Base-by-base conservation (phyloP, 176 grass and related monocot genomes). In the Oryza glaberrima region DNA sequence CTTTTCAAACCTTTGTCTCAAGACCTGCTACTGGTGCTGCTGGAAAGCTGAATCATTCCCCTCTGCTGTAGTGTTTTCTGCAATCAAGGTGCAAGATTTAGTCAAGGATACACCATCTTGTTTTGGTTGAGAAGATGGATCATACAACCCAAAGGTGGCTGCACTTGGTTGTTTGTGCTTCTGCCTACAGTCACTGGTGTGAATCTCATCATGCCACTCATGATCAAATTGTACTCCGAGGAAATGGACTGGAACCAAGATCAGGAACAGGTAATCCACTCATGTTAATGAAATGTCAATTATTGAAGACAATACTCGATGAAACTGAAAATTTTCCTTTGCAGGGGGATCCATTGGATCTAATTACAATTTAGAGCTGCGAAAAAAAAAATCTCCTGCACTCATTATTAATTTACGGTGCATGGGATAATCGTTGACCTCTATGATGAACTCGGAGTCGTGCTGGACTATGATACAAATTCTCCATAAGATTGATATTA, bases 1-100 rank as follows among this genome's bases (percentile, higher is more conserved):
- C 2, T 52, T 76, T 67, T 69, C 46, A 69, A 67, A 14, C 75
- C n/a, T 58, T 84, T 54, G 64, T 84, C 64, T 56, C 41, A 76
- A 56, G 82, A 9, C 54, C 19, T 68, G 56, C 61, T 38, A n/a
- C 6, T 58, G 52, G 32, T 77, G 64, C 34, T 69, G 52, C 45
- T 77, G 28, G 32, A 5, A 16, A 13, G 70, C 36, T 45, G 49
- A 19, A 44, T 16, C 16, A 9, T 9, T 7, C 35, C 28, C 22
- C 49, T 70, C 8, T 23, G 67, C 0, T 11, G 26, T 38, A 63
- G 8, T 19, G 38, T 25, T 56, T 58, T 81, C 47, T 19, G 12
- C 4, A 51, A 76, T 76, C 61, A n/a, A 68, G 73, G 61, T 28
- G 46, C 4, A 9, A 67, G 63, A 76, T 84, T 36, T 76, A 1